These are phyloP conservation scores for Drechslerella coelobrocha DNA, from an alignment of 2,329 filamentous ascomycete species.

Conservation along the genomic window DNA sequence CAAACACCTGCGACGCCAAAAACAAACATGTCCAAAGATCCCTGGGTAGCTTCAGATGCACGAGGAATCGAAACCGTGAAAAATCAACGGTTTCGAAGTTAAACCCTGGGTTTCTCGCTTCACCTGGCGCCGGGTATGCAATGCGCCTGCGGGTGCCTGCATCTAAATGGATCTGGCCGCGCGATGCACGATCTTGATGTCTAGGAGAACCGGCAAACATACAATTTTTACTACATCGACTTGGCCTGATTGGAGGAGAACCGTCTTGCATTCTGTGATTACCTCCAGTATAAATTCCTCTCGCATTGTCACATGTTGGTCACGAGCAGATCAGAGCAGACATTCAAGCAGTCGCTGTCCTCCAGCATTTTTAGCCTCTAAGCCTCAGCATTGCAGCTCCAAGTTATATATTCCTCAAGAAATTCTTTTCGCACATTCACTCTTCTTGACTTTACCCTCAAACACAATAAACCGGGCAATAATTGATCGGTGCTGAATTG, in stretches of 20 bases:
- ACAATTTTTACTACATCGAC: too few species aligned
- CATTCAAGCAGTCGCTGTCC: not conserved
- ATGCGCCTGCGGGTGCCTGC: constrained; percentile 50
- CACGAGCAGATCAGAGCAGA: constrained; percentile 18
- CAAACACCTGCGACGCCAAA: constrained; percentile 1
- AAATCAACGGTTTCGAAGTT: constrained; percentile 24
- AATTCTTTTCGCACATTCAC: too few species aligned
- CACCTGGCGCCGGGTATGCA: constrained; percentile 51
- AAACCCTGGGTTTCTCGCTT: constrained; percentile 46
- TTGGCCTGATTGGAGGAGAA: too few species aligned
- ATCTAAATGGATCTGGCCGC: constrained; percentile 25
- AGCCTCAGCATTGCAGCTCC: too few species aligned
- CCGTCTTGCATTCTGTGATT: too few species aligned
- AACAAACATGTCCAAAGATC: not conserved
- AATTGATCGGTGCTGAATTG: not conserved
- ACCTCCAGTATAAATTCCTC: constrained; percentile 50
- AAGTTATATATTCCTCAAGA: too few species aligned
- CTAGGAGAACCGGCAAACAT: too few species aligned
- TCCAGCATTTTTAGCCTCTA: too few species aligned
- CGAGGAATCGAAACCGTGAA: not conserved
- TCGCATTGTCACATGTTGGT: constrained; percentile 39
- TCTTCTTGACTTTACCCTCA: too few species aligned
- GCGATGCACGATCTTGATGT: not conserved
- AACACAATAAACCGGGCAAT: not conserved
- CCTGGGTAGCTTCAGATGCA: not conserved